Conservation (phyloP, 306 rosid genomes). For the Castanopsis chinensis region DNA sequence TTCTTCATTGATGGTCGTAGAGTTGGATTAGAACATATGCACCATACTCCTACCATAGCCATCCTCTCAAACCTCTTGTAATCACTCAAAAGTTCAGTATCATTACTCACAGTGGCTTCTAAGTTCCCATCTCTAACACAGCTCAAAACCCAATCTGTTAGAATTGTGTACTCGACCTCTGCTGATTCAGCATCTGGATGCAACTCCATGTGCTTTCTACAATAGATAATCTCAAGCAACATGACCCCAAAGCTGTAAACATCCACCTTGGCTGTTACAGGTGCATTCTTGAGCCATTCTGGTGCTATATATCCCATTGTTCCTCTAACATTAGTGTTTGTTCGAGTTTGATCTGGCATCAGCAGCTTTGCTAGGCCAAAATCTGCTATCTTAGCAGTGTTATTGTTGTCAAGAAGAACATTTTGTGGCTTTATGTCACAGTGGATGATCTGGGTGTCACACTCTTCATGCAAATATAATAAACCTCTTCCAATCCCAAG, state of each 20-base stretch:
- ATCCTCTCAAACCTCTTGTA: conserved; percentile 35
- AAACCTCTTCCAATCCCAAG: conserved; percentile 30
- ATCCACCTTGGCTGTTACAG: conserved; percentile 35
- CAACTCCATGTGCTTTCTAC: conserved; percentile 32
- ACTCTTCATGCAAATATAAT: conserved; percentile 37
- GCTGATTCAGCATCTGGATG: conserved; percentile 20
- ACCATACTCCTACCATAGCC: conserved; percentile 35
- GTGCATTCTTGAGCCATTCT: conserved; percentile 41
- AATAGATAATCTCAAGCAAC: conserved; percentile 28
- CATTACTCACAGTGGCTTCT: conserved; percentile 10
- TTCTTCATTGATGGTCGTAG: conserved; percentile 29
- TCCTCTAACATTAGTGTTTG: conserved; percentile 30
- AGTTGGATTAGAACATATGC: conserved; percentile 28
- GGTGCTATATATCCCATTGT: conserved; percentile 48
- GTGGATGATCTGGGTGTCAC: conserved; percentile 33
- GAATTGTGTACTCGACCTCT: conserved; percentile 23
- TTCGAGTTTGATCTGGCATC: conserved; percentile 24
- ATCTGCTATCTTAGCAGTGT: conserved; percentile 31
- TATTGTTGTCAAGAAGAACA: conserved; percentile 32
- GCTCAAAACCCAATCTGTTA: conserved; percentile 25
- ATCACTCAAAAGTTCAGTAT: conserved; percentile 19
- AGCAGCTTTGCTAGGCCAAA: conserved; percentile 36
- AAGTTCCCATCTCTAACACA: conserved; percentile 25
- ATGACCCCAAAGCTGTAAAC: conserved; percentile 35
- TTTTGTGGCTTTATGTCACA: conserved; percentile 44